phyloP scores from a whole-genome alignment of 78 protist species.

The Guillardia theta region DNA sequence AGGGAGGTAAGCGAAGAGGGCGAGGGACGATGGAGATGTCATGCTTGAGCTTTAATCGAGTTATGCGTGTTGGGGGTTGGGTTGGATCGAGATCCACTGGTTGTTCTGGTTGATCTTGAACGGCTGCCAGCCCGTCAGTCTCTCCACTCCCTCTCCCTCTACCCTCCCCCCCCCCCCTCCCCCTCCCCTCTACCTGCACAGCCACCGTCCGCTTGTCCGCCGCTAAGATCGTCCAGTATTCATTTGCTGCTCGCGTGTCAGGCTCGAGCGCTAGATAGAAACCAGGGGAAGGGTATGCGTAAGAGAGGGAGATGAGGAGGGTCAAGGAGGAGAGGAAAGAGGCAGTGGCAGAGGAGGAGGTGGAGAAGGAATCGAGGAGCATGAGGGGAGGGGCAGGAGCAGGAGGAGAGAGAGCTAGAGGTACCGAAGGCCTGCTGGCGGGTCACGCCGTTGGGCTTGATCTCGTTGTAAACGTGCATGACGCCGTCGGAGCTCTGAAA shows the following conservation, averaged over 20 bases:
- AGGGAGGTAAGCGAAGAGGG: neutral
- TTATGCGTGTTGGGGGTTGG: neutral
- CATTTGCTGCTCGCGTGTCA: neutral
- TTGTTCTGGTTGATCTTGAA: conserved; percentile 29
- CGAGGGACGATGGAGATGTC: neutral
- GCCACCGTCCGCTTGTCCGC: neutral
- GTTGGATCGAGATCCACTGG: conserved; percentile 17
- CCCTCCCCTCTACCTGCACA: neutral
- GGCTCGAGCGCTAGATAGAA: neutral
- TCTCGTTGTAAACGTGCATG: conserved; percentile 35
- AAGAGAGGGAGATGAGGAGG: neutral
- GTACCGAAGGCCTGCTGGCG: conserved; percentile 27
- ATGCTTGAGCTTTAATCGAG: neutral
- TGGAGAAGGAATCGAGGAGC: neutral
- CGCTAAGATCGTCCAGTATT: neutral
- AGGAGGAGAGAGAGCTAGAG: neutral
- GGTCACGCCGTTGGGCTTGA: neutral
- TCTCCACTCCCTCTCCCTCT: neutral
- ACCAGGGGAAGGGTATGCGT: neutral
- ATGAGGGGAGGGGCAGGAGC: neutral
- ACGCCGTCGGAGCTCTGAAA: conserved; percentile 20
- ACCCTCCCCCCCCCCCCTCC: neutral
- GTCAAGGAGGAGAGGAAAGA: neutral
- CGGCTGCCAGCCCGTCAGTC: neutral
- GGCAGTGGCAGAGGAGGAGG: neutral